Evolutionary conservation across 108 stramenopile species (phyloP).

Genomic region (Parietichytrium sp.): DNA sequence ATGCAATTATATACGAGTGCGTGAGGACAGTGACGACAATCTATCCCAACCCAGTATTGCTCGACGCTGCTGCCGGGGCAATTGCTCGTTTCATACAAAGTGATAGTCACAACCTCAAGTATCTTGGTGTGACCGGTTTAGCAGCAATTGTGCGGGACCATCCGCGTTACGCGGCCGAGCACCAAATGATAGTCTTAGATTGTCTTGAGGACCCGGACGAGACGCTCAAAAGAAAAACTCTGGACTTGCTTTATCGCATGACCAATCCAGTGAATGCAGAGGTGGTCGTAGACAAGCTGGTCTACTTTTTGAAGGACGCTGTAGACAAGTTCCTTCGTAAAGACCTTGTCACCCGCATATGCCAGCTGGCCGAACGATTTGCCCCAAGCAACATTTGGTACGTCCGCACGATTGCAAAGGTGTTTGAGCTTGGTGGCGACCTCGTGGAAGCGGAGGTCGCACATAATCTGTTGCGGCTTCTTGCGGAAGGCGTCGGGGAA

Average conservation of each 20-base stretch:
- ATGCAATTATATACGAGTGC: slow-evolving; percentile 96
- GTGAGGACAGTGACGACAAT: slow-evolving; percentile 87
- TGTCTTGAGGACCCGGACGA: slow-evolving; percentile 98
- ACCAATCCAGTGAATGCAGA: slow-evolving; percentile 97
- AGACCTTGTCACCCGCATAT: slow-evolving; percentile 85
- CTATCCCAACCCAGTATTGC: slow-evolving; percentile 90
- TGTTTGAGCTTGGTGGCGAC: slow-evolving; percentile 91
- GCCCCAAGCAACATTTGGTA: slow-evolving; percentile 95
- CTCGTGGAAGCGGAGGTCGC: slow-evolving; percentile 84
- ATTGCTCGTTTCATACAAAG: slow-evolving; percentile 81
- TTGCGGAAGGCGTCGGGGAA: slow-evolving; percentile 91
- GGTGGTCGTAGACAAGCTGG: slow-evolving; percentile 87
- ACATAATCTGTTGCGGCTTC: slow-evolving; percentile 85
- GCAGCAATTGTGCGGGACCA: slow-evolving; percentile 90
- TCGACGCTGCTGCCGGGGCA: slow-evolving; percentile 90
- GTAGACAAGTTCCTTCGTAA: slow-evolving; percentile 82
- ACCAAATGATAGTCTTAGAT: slow-evolving; percentile 98
- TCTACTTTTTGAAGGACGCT: slow-evolving; percentile 77
- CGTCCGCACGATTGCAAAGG: slow-evolving; percentile 71
- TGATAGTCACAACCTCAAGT: slow-evolving; percentile 91
- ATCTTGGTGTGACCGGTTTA: slow-evolving; percentile 92
- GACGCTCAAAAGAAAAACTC: slow-evolving; percentile 91
- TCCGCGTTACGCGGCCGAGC: slow-evolving; percentile 91
- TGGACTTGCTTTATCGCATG: slow-evolving; percentile 94
- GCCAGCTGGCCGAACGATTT: slow-evolving; percentile 88